These are phyloP conservation scores for Venturia asperata DNA, from an alignment of 2,329 filamentous ascomycete genomes.

Conservation along the genomic window DNA sequence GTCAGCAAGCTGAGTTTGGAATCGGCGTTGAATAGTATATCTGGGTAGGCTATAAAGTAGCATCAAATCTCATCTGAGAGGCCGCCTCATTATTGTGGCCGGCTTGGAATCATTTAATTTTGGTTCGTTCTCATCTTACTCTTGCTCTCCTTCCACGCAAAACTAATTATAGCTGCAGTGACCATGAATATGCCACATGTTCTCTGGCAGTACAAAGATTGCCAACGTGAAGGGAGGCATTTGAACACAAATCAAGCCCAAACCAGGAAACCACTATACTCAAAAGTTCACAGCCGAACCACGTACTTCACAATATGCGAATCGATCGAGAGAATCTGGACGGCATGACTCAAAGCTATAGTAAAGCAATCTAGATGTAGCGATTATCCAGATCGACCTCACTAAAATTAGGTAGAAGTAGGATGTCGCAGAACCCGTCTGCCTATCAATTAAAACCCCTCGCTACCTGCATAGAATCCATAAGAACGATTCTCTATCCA, in stretches of 20 bases:
- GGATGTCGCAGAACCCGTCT: no score
- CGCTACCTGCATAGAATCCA: no score
- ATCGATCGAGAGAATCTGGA: no score
- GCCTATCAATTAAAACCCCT: no score
- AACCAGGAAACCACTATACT: not conserved
- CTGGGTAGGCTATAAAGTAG: not conserved
- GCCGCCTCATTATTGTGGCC: constrained; percentile 12
- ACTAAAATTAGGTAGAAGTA: no score
- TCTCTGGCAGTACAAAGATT: not conserved
- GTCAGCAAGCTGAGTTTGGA: not conserved
- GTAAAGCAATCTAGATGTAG: no score
- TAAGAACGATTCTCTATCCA: no score
- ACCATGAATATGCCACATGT: not conserved
- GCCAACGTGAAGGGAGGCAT: not conserved
- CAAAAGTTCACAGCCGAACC: no score
- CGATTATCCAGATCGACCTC: no score
- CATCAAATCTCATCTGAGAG: constrained; percentile 8
- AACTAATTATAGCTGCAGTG: not conserved
- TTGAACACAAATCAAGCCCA: not conserved
- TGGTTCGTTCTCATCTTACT: constrained; percentile 2
- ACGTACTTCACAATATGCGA: no score
- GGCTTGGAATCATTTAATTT: not conserved
- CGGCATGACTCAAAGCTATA: no score
- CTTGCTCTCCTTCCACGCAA: not conserved
- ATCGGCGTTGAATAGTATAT: not conserved